Evolutionary conservation across 1,284 basidiomycete genomes (phyloP).

Genomic region (Pseudozyma thailandica): DNA sequence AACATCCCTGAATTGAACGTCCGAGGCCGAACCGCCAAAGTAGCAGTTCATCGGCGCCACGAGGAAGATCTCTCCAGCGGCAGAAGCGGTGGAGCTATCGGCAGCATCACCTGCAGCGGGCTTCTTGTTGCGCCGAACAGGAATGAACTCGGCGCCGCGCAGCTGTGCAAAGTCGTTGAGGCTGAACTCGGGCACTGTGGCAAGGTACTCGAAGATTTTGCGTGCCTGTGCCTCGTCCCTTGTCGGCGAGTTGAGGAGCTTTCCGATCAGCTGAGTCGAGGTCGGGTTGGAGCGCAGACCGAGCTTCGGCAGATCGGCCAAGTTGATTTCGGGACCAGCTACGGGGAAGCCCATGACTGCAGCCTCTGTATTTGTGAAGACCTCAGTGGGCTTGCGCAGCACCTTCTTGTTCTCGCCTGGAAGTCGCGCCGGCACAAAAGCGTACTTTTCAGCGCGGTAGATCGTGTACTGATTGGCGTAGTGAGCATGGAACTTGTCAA

Average conservation of each 20-base stretch:
- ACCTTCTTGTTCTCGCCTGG: slow-evolving; percentile 71
- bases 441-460: slow-evolving; percentile 55
- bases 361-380: slow-evolving; percentile 79
- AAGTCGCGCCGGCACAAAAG: slow-evolving; percentile 77
- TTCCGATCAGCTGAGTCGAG: slow-evolving; percentile 74
- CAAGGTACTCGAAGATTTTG: slow-evolving; percentile 81
- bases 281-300: slow-evolving; percentile 81
- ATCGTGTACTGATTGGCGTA: slow-evolving; percentile 54
- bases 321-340: slow-evolving; percentile 72
- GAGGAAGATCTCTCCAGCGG: slow-evolving; percentile 34
- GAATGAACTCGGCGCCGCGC: slow-evolving; percentile 52
- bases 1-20: slow-evolving; percentile 61
- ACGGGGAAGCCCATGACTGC: slow-evolving; percentile 80
- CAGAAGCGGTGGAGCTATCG: slow-evolving; percentile 2
- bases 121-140: slow-evolving; percentile 38
- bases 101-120: slow-evolving; percentile 1
- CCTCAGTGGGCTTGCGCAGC: slow-evolving; percentile 79
- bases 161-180: slow-evolving; percentile 46
- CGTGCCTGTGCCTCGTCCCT: slow-evolving; percentile 73
- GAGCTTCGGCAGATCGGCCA: slow-evolving; percentile 75
- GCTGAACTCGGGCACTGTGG: slow-evolving; percentile 70
- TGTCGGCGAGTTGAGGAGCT: slow-evolving; percentile 77
- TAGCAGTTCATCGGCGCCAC: slow-evolving; percentile 74
- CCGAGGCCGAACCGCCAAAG: slow-evolving; percentile 54
- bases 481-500: slow-evolving; percentile 55